Evolutionary conservation across 2,329 filamentous ascomycete genomes (phyloP).

Genomic region (Fusarium pseudocircinatum): DNA sequence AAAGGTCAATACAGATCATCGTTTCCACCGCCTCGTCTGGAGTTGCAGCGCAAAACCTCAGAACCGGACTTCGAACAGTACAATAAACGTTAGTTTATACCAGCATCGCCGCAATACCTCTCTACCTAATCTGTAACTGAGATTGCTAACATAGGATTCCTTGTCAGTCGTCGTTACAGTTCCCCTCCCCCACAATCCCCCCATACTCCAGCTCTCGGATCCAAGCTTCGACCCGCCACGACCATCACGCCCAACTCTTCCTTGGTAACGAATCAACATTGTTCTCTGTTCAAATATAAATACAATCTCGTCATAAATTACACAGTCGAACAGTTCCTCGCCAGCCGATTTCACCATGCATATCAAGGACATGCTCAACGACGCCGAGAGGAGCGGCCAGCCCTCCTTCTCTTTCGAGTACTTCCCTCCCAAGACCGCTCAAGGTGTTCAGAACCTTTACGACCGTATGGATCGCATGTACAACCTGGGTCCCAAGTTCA

Average conservation of each 20-base stretch:
- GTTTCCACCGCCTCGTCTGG: constrained; percentile 37
- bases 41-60: constrained; percentile 38
- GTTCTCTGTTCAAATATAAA: not conserved
- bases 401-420: constrained; percentile 99
- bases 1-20: constrained; percentile 33
- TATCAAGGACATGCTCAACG: constrained; percentile 89
- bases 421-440: constrained; percentile 96
- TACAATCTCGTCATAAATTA: not conserved
- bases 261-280: not conserved
- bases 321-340: not conserved
- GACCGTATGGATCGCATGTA: constrained; percentile 99
- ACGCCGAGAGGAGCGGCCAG: constrained; percentile 79
- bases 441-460: constrained; percentile 98
- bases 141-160: constrained; percentile 18
- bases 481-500: constrained; percentile 90
- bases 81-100: constrained; percentile 15
- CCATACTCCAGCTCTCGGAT: constrained; percentile 17
- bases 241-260: not conserved
- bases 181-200: constrained; percentile 28
- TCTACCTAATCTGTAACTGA: not conserved
- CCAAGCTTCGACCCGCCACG: constrained; percentile 28
- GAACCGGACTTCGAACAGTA: constrained; percentile 1
- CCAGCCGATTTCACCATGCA: constrained; percentile 74
- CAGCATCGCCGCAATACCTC: not conserved
- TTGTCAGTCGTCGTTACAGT: constrained; percentile 16